These are phyloP conservation scores for Metschnikowia aberdeeniae DNA, from an alignment of 805 yeast genomes.

Conservation along the genomic window DNA sequence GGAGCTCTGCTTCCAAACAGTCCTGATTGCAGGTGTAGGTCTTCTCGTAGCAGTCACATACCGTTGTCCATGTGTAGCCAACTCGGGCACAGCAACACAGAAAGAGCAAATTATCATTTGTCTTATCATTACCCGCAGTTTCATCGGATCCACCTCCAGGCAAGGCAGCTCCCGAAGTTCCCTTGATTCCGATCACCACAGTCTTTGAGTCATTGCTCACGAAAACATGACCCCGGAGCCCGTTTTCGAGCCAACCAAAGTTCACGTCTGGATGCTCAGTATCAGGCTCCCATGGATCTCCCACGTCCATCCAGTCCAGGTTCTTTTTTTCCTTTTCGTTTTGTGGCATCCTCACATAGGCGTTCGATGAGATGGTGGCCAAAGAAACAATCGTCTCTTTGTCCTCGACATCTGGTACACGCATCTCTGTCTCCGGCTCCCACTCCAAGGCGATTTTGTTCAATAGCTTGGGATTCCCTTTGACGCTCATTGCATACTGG, in stretches of 20 bases:
- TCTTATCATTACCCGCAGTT: constrained; percentile 75
- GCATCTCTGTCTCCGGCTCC: constrained; percentile 47
- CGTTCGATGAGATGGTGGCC: constrained; percentile 86
- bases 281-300: constrained; percentile 50
- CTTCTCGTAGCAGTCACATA: constrained; percentile 85
- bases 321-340: constrained; percentile 42
- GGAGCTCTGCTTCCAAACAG: constrained; percentile 75
- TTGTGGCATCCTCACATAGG: constrained; percentile 74
- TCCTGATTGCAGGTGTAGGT: constrained; percentile 85
- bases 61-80: constrained; percentile 88
- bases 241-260: constrained; percentile 85
- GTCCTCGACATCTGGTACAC: constrained; percentile 74
- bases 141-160: constrained; percentile 52
- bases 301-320: constrained; percentile 86
- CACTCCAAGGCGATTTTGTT: constrained; percentile 54
- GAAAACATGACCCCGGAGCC: constrained; percentile 89
- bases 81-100: constrained; percentile 96
- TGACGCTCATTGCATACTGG: constrained; percentile 47
- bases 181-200: constrained; percentile 80
- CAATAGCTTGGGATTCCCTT: constrained; percentile 34
- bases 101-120: constrained; percentile 83
- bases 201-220: constrained; percentile 51
- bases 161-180: constrained; percentile 78
- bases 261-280: constrained; percentile 48
- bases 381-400: constrained; percentile 66